A percentile compares a stretch with the other conserved stretches of the same genome.
Evolutionary conservation across 495 filamentous ascomycete genomes (phyloP).

Genomic region (Venustampulla echinocandica): DNA sequence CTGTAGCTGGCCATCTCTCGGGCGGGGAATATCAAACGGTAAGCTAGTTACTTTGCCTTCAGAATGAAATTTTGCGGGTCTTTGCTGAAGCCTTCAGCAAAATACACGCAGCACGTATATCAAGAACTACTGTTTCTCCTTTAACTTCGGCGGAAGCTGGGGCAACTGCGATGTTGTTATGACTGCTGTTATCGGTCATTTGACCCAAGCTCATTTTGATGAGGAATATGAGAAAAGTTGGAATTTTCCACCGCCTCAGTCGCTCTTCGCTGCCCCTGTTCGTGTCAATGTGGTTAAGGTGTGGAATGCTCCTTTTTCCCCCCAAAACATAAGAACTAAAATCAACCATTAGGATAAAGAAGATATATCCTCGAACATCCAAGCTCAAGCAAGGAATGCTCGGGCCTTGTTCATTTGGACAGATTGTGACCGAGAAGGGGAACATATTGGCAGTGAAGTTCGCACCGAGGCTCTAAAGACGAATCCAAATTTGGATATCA

Average conservation of each 20-base stretch:
- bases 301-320: constrained; percentile 10
- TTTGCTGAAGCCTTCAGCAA: constrained; percentile 38
- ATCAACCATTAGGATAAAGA: constrained; percentile 56
- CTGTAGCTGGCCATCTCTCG: constrained; percentile 80
- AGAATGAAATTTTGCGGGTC: constrained; percentile 5
- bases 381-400: constrained; percentile 58
- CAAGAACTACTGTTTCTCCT: constrained; percentile 91
- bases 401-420: constrained; percentile 90
- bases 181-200: constrained; percentile 85
- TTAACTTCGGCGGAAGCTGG: constrained; percentile 75
- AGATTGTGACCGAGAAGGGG: constrained; percentile 95
- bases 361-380: constrained; percentile 77
- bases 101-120: constrained; percentile 62
- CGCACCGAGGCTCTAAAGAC: constrained; percentile 66
- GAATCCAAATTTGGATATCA: constrained; percentile 68
- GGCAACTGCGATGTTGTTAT: constrained; percentile 77
- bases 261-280: constrained; percentile 81
- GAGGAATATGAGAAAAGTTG: constrained; percentile 57
- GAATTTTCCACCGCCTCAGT: constrained; percentile 66
- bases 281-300: constrained; percentile 55
- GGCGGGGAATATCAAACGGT: constrained; percentile 65
- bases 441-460: constrained; percentile 93
- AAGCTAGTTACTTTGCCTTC: constrained; percentile 29
- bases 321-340: too few relatives aligned
- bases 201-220: constrained; percentile 66